Evolutionary conservation across 805 yeast species (phyloP), one percentile per base, ranked within the genome.

Genomic region (Zygosaccharomyces siamensis): DNA sequence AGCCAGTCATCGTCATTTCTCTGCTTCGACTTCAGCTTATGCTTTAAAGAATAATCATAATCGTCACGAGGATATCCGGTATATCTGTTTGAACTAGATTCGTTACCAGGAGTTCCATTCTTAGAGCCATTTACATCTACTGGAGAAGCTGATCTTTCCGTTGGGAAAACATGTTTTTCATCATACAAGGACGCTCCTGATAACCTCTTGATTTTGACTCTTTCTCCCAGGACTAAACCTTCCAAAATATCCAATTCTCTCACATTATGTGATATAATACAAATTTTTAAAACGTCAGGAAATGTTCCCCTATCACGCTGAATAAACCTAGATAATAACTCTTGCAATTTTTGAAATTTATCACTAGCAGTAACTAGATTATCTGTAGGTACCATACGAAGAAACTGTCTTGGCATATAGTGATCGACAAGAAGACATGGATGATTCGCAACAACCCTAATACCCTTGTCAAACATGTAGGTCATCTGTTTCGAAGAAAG

Each of bases 171-270:
- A 42, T 58, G 61, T 38, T 57, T 59, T 45, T 63, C 63, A 30
- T 77, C 80, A 54, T 73, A 77, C 21, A 84, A 64, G 16, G 83
- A 77, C 0, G 80, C 73, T 12, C 88, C 87, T 21, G 89, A 79
- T 56, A 83, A 77, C 55, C 95, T 77, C 51, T 75, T 76, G 59
- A 85, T 84, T 52, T 76, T 75, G 33, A 87, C 66, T 32, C 72
- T 71, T 58, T 86, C 80, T 2, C 96, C 97, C n/a, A 85, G 71
- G 11, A 89, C 60, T 39, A 84, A 72, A 0, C 90, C 86, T 64
- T 89, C 97, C 5, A 89, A 73, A 40, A 89, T 68, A 60, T 89
- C 95, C 52, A 86, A 63, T 59, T 86, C 93, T 59, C 84, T 82
- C 20, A 83, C 74, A 57, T 74, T 77, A 32, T 77, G 75, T 0